These are phyloP conservation scores for Aspergillus fijiensis DNA, from an alignment of 2,329 filamentous ascomycete genomes.

Conservation along the genomic window DNA sequence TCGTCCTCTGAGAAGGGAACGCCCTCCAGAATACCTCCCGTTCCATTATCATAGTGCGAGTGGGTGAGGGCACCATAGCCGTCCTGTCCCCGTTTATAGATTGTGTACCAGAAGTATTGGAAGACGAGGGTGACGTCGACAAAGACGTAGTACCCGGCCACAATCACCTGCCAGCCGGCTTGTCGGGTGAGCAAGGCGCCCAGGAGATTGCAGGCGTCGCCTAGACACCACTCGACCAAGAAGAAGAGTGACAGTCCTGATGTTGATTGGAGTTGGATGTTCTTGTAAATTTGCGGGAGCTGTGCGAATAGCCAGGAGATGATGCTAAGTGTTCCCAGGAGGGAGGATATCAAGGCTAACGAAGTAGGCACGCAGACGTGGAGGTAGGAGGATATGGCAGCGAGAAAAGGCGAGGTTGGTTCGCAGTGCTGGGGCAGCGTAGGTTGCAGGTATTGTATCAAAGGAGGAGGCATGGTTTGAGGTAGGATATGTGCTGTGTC, in stretches of 20 bases:
- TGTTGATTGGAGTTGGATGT: conserved; percentile 62
- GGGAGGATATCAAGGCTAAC: conserved; percentile 61
- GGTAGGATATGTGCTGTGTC: not conserved
- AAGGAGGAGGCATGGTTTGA: conserved; percentile 30
- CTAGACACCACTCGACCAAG: conserved; percentile 64
- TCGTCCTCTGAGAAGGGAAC: conserved; percentile 37
- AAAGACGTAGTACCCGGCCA: conserved; percentile 65
- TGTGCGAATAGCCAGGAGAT: conserved; percentile 69
- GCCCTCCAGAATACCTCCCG: conserved; percentile 37
- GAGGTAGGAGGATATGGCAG: conserved; percentile 57
- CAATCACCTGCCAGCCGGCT: conserved; percentile 65
- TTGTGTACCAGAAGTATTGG: conserved; percentile 67
- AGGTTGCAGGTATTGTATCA: conserved; percentile 28
- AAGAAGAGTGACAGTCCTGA: conserved; percentile 66
- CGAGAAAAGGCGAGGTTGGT: conserved; percentile 58
- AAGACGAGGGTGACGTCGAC: conserved; percentile 62
- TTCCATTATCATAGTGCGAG: conserved; percentile 28
- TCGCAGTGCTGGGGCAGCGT: conserved; percentile 59
- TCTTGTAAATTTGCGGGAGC: conserved; percentile 69
- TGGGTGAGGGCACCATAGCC: conserved; percentile 29
- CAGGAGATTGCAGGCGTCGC: conserved; percentile 62
- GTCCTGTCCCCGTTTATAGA: conserved; percentile 52
- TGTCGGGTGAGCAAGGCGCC: conserved; percentile 64
- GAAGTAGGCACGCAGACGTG: conserved; percentile 64
- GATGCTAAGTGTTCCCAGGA: conserved; percentile 62